Conservation (phyloP, 768 basidiomycete species). For the Kondoa malvinella region DNA sequence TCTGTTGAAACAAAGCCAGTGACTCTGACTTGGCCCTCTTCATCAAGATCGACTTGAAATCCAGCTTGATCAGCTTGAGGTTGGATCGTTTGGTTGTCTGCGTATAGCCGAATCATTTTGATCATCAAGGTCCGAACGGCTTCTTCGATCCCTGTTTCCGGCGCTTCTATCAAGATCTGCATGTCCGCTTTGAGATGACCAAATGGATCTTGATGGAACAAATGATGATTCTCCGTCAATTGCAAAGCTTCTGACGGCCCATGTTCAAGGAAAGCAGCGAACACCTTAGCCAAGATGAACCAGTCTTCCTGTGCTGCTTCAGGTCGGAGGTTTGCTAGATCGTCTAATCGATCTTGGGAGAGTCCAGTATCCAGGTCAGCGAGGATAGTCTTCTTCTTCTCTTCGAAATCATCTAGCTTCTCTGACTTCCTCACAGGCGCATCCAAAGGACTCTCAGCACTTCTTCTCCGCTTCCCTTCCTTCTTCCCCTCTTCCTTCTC, state of each 20-base stretch:
- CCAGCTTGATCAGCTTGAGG: too few species aligned
- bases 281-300: neutral
- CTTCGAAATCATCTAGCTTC: slow-evolving; percentile 1
- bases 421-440: neutral
- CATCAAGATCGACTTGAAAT: too few species aligned
- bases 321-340: slow-evolving; percentile 1
- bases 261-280: neutral
- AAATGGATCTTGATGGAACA: neutral
- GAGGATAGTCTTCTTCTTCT: too few species aligned
- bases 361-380: too few species aligned
- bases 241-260: neutral
- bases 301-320: neutral
- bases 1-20: too few species aligned
- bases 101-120: too few species aligned
- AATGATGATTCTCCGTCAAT: neutral
- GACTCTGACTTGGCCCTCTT: too few species aligned
- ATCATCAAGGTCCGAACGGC: too few species aligned
- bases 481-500: slow-evolving; percentile 6
- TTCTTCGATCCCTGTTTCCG: too few species aligned
- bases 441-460: neutral
- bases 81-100: too few species aligned
- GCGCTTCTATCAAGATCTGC: too few species aligned
- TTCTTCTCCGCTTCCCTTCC: neutral
- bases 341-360: neutral
- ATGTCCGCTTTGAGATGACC: too few species aligned